These are phyloP conservation scores for Auriscalpium microsporum DNA, from an alignment of 768 basidiomycete species.

Conservation along the genomic window DNA sequence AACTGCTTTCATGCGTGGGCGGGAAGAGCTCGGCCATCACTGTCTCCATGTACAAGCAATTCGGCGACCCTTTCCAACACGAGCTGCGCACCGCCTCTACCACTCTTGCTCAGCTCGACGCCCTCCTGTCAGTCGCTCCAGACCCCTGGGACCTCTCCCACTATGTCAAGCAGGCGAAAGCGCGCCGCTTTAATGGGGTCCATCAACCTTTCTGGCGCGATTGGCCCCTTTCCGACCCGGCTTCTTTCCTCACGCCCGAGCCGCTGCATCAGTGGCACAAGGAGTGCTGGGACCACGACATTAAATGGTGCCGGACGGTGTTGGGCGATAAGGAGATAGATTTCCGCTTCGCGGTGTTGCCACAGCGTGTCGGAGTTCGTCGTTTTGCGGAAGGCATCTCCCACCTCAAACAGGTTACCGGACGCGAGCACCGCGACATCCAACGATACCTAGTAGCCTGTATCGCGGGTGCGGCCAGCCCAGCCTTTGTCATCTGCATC, in stretches of 20 bases:
- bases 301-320: conserved; percentile 29
- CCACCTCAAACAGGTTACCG: conserved; percentile 34
- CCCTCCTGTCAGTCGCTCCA: not conserved
- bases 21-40: not conserved
- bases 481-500: conserved; percentile 24
- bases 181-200: not conserved
- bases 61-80: conserved; percentile 1
- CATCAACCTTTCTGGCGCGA: not conserved
- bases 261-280: conserved; percentile 28
- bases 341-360: conserved; percentile 29
- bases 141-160: not conserved
- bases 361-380: conserved; percentile 25
- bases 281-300: conserved; percentile 31
- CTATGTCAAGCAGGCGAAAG: not conserved
- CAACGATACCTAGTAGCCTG: conserved; percentile 4
- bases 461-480: conserved; percentile 26
- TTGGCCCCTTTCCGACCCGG: not conserved
- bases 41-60: not conserved
- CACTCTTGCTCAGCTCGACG: not conserved
- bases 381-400: conserved; percentile 33
- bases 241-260: not conserved
- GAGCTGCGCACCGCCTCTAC: not conserved
- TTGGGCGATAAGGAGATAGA: conserved; percentile 27
- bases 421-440: conserved; percentile 28
- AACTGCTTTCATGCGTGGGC: not conserved